Base-by-base conservation (phyloP, 2,329 filamentous ascomycete species). In the Gyromitra esculenta region DNA sequence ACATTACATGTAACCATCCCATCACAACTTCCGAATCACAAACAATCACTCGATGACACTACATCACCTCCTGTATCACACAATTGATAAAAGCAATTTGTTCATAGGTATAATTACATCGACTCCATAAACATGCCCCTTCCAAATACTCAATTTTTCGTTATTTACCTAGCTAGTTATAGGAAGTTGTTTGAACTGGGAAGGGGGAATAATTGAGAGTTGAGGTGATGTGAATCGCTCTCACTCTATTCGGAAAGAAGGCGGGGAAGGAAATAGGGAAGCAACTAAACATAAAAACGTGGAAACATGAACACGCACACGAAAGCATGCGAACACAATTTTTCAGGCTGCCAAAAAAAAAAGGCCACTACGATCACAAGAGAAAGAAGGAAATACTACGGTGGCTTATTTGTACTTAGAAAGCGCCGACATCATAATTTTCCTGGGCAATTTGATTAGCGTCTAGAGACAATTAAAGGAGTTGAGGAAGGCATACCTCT, bases 381-480 rank as follows among this genome's bases (percentile, higher is more conserved):
- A 25, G 31, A 31, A 64, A 57, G 45, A 52, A 52, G n/a, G 43
- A 37, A 48, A 45, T 31, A 31, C 25, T 31, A 31, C 2, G 25
- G 41, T 18, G 31, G 39, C 37, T 62, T 41, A 43, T 41, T 52
- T 43, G 48, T 45, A 11, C 74, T 85, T 90, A 97, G 93, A 94
- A 97, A 63, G 93, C 93, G 81, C 89, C 89, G 74, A 96, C 92
- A 82, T 98, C 95, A 81, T 97, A 98, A 83, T 97, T 97, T 85
- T 98, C 95, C 90, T 94, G 78, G 43, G 60, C 5, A 72, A 65
- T 25, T 56, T 54, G 45, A 5, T 48, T 48, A 66, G 31, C 1
- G 52, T 1, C 54, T n/a, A 59, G 43, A 37, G 39, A 70, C 15
- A 48, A 69, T 62, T 8, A 57, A 5, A 37, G 11, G 0, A 54